A percentile compares a stretch with the other conserved stretches of the same genome.
Conservation (phyloP, 768 basidiomycete genomes). For the Crucibulum laeve region DNA sequence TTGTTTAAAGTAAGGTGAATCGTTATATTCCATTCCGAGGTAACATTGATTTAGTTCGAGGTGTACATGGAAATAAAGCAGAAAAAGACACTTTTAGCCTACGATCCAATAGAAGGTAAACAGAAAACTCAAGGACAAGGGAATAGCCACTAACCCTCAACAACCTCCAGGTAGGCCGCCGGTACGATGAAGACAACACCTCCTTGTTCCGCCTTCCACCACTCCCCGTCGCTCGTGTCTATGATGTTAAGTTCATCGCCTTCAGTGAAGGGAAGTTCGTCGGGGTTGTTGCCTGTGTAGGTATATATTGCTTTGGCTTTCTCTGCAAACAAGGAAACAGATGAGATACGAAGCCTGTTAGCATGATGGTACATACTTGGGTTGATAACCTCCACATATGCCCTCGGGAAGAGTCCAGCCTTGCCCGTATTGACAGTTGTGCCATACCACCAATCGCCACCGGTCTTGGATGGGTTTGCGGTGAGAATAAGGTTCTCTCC, state of each 20-base stretch:
- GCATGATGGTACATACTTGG: constrained; percentile 43
- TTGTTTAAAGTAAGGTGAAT: background rate
- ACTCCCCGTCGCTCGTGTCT: constrained; percentile 79
- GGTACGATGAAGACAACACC: constrained; percentile 90
- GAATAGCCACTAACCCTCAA: constrained; percentile 31
- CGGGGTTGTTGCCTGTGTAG: constrained; percentile 64
- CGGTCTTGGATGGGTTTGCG: constrained; percentile 83
- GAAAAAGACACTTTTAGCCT: constrained; percentile 81
- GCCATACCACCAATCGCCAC: constrained; percentile 94
- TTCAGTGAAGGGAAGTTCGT: constrained; percentile 84
- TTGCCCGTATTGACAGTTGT: constrained; percentile 58
- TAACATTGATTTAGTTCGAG: constrained; percentile 28
- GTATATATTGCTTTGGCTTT: constrained; percentile 79
- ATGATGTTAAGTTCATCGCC: constrained; percentile 77
- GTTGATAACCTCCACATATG: constrained; percentile 74
- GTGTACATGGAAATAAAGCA: constrained; percentile 47
- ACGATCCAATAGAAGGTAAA: constrained; percentile 53
- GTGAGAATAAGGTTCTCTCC: constrained; percentile 70
- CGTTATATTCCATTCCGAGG: constrained; percentile 21
- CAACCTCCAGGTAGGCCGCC: constrained; percentile 82
- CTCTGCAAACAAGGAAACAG: constrained; percentile 25
- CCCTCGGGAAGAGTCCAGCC: constrained; percentile 86
- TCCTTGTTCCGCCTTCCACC: constrained; percentile 94
- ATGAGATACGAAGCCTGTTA: background rate
- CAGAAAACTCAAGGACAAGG: constrained; percentile 51